Evolutionary conservation across 1,139 yeast genomes (phyloP).

Genomic region (Kodamaea ohmeri): DNA sequence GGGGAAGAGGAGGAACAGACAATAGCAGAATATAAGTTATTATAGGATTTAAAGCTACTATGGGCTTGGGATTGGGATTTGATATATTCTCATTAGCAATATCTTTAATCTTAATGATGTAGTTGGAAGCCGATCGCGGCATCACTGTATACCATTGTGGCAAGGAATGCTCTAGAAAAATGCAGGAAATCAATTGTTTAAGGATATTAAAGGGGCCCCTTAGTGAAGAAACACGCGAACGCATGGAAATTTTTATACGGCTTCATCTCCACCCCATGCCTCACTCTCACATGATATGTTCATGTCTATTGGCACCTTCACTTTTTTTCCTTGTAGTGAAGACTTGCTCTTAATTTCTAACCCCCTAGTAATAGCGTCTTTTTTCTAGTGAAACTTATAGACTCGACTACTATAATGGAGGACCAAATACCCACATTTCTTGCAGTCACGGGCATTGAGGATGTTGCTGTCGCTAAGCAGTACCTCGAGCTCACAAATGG

Average conservation of each 20-base stretch:
- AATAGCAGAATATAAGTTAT: not conserved
- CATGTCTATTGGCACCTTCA: not conserved
- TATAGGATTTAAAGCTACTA: too few relatives aligned
- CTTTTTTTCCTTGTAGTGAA: not conserved
- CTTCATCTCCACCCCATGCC: too few relatives aligned
- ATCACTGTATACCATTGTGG: too few relatives aligned
- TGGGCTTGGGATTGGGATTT: too few relatives aligned
- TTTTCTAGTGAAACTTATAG: not conserved
- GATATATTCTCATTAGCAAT: too few relatives aligned
- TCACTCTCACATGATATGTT: too few relatives aligned
- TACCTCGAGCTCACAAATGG: conserved; percentile 79
- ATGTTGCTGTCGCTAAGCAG: conserved; percentile 67
- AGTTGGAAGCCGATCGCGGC: too few relatives aligned
- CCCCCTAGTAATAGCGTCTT: not conserved
- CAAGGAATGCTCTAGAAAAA: not conserved
- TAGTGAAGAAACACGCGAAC: not conserved
- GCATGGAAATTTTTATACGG: not conserved
- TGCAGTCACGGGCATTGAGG: conserved; percentile 79
- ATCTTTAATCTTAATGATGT: too few relatives aligned
- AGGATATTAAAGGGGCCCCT: not conserved
- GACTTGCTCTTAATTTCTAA: too few relatives aligned
- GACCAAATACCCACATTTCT: conserved; percentile 70
- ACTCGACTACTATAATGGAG: conserved; percentile 29
- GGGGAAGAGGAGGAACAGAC: conserved; percentile 2
- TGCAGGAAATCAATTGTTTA: conserved; percentile 1